A percentile compares a stretch with the other conserved stretches of the same genome.
Conservation (phyloP, 225 moss, liverwort and hornwort species). For the Rhytidiadelphus loreus region DNA sequence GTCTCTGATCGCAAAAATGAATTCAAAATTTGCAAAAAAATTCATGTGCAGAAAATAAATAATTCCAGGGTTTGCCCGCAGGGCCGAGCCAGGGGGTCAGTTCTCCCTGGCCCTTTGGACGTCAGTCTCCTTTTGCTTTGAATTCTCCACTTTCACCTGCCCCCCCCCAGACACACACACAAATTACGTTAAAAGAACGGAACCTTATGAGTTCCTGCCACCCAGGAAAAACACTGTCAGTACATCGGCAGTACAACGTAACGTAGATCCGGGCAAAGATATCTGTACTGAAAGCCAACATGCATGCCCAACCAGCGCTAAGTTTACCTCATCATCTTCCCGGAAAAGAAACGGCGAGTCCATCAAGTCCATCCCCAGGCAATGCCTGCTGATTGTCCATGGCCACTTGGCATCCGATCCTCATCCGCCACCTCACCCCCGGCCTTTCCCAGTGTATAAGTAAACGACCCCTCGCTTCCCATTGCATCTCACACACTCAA, state of each 20-base stretch:
- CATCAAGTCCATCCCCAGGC: not conserved
- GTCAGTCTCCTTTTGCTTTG: not conserved
- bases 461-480: not conserved
- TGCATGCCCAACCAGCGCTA: not conserved
- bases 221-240: not conserved
- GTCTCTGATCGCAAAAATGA: too few relatives aligned
- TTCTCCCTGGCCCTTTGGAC: too few relatives aligned
- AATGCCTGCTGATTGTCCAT: not conserved
- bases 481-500: not conserved
- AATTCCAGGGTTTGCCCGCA: too few relatives aligned
- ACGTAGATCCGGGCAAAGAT: not conserved
- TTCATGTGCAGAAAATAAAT: too few relatives aligned
- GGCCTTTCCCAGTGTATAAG: not conserved
- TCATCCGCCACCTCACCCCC: conserved; percentile 16
- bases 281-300: not conserved
- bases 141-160: not conserved
- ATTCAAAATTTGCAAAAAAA: too few relatives aligned
- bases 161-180: not conserved
- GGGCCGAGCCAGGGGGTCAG: too few relatives aligned
- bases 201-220: not conserved
- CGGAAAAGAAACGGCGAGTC: not conserved
- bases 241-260: not conserved
- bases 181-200: too few relatives aligned
- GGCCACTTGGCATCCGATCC: conserved; percentile 28
- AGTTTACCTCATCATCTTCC: not conserved